Evolutionary conservation across 441 rosid species (phyloP).

Genomic region (Biscutella laevigata): DNA sequence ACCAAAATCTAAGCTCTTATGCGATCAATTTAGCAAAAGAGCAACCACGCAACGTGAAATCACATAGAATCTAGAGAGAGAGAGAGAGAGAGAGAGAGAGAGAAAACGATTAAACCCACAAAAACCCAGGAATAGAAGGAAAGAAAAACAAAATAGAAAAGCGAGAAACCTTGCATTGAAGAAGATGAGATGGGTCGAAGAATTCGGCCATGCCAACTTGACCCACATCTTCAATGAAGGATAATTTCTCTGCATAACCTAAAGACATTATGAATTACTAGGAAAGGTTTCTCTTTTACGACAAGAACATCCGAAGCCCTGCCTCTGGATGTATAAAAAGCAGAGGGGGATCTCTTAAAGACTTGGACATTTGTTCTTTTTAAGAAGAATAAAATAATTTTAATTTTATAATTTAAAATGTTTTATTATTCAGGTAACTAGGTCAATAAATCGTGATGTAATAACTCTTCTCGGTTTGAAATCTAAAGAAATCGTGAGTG

Average conservation of each 20-base stretch:
- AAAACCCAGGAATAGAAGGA: conserved; percentile 7
- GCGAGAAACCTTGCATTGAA: conserved; percentile 62
- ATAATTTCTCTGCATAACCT: conserved; percentile 94
- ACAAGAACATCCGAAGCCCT: conserved; percentile 24
- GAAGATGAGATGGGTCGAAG: conserved; percentile 60
- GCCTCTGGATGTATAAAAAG: conserved; percentile 17
- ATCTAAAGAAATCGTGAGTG: too few species aligned
- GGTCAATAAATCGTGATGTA: too few species aligned
- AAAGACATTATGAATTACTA: conserved; percentile 63
- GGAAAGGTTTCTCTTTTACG: conserved; percentile 15
- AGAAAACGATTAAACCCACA: conserved; percentile 8
- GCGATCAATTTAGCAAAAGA: not conserved
- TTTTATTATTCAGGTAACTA: too few species aligned
- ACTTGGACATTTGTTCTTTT: not conserved
- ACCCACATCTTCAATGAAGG: conserved; percentile 92
- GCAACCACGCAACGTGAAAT: not conserved
- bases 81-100: too few species aligned
- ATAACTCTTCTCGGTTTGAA: too few species aligned
- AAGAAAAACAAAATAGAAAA: not conserved
- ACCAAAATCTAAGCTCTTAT: not conserved
- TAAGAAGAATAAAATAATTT: not conserved
- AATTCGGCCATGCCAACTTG: conserved; percentile 87
- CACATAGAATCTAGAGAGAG: conserved; percentile 7
- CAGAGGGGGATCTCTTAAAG: conserved; percentile 16
- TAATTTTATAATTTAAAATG: too few species aligned